Conservation (phyloP, 192 early-diverging fungal genomes). For the Gaertneriomyces semiglobifer region DNA sequence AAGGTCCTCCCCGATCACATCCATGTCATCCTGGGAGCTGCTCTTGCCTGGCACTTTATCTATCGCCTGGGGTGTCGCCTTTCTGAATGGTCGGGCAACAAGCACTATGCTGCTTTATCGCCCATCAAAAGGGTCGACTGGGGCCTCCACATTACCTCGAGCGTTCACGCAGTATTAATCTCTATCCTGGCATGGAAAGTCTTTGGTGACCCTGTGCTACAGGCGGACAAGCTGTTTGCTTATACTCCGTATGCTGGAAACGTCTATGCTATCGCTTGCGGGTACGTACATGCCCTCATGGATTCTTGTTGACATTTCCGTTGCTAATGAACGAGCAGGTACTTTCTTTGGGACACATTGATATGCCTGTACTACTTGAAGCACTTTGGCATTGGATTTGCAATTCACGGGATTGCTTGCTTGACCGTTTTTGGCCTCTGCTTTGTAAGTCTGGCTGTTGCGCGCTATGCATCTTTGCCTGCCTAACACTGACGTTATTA, state of each 20-base stretch:
- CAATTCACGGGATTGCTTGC: slow-evolving; percentile 74
- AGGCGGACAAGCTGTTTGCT: slow-evolving; percentile 50
- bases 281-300: slow-evolving; percentile 43
- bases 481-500: not conserved
- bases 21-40: slow-evolving; percentile 20
- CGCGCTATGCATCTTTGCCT: not conserved
- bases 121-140: slow-evolving; percentile 45
- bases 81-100: not conserved
- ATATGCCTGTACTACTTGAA: slow-evolving; percentile 62
- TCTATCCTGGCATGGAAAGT: slow-evolving; percentile 63
- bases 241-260: not conserved
- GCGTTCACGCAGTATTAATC: slow-evolving; percentile 68
- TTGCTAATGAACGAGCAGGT: slow-evolving; percentile 45
- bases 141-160: slow-evolving; percentile 78
- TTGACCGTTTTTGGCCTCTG: slow-evolving; percentile 72
- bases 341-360: slow-evolving; percentile 89
- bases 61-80: slow-evolving; percentile 7
- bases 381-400: slow-evolving; percentile 73
- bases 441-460: slow-evolving; percentile 52
- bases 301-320: not conserved
- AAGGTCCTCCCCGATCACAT: no score
- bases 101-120: slow-evolving; percentile 9
- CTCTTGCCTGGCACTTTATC: slow-evolving; percentile 26
- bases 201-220: slow-evolving; percentile 61
- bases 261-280: slow-evolving; percentile 77